These are phyloP conservation scores for Coelastrella sp. DNA, from an alignment of 139 green algal species.

Conservation along the genomic window DNA sequence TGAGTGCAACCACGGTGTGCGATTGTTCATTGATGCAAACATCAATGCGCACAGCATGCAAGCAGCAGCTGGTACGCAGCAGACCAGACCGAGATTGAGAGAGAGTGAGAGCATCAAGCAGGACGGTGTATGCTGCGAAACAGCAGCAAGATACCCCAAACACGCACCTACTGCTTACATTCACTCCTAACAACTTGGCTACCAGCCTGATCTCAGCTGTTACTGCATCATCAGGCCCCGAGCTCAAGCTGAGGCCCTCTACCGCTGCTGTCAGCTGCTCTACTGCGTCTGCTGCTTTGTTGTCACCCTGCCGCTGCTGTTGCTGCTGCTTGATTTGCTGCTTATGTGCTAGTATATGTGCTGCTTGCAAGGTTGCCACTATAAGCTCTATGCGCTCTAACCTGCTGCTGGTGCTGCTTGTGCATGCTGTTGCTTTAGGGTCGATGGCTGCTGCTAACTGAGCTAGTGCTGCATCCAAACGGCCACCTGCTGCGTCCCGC, in stretches of 20 bases:
- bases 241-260: not conserved
- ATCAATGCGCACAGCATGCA: too few species aligned
- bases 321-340: conserved; percentile 32
- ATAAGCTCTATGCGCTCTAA: not conserved
- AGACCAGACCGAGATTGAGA: not conserved
- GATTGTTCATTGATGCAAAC: too few species aligned
- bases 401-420: conserved; percentile 19
- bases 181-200: not conserved
- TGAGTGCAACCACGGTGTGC: too few species aligned
- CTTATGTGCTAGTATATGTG: not conserved
- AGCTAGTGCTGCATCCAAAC: not conserved
- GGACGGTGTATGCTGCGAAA: not conserved
- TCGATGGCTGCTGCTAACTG: not conserved
- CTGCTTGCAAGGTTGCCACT: conserved; percentile 20
- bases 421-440: not conserved
- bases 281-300: not conserved
- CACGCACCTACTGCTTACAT: not conserved
- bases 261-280: not conserved
- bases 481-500: not conserved
- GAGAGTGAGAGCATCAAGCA: not conserved
- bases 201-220: not conserved
- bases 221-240: not conserved
- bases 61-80: too few species aligned
- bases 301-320: not conserved
- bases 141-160: not conserved